Base-by-base conservation (phyloP, 1,284 basidiomycete genomes). In the Polyporus tsugae region DNA sequence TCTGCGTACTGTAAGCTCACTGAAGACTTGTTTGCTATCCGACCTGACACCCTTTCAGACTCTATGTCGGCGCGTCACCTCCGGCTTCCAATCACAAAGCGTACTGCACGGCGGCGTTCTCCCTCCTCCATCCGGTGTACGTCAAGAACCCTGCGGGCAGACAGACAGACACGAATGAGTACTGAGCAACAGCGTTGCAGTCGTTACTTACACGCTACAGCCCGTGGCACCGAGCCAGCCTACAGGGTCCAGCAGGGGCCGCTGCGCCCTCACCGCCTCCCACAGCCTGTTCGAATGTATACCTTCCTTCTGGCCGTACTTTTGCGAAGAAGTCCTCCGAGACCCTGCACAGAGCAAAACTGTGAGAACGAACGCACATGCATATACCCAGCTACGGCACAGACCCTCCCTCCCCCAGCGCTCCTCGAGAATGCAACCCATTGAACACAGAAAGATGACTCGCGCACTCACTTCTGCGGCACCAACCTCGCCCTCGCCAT, bases 401-500 rank as follows among this genome's bases (percentile, higher is more conserved):
- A n/a, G n/a, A n/a, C n/a, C n/a, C n/a, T n/a, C n/a, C n/a, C n/a
- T n/a, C n/a, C n/a, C n/a, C n/a, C n/a, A n/a, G n/a, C n/a, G n/a
- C n/a, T n/a, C n/a, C n/a, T n/a, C n/a, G n/a, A n/a, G n/a, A n/a
- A n/a, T n/a, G n/a, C 38, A 13, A 44, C 19, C 52, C n/a, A n/a
- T n/a, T n/a, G 55, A 29, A 59, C 42, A 63, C 4, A 57, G 52
- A 11, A 2, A 29, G n/a, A 5, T 1, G 29, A 1, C 46, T 11
- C 22, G 46, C 44, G 44, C 22, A 62, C 68, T 42, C 60, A 74
- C 75, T 77, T 79, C 70, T 79, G 78, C 13, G 82, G 77, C 25
- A 79, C 66, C 72, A 83, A 84, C 2, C 83, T 75, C 1, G n/a
- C 84, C 84, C 67, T 84, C 82, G 63, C 76, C 78, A 66, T 86